Percentiles rank a stretch among this genome's conserved stretches.
These are phyloP conservation scores for Xanthoparmelia taractica DNA, from an alignment of 495 filamentous ascomycete species.

Conservation along the genomic window DNA sequence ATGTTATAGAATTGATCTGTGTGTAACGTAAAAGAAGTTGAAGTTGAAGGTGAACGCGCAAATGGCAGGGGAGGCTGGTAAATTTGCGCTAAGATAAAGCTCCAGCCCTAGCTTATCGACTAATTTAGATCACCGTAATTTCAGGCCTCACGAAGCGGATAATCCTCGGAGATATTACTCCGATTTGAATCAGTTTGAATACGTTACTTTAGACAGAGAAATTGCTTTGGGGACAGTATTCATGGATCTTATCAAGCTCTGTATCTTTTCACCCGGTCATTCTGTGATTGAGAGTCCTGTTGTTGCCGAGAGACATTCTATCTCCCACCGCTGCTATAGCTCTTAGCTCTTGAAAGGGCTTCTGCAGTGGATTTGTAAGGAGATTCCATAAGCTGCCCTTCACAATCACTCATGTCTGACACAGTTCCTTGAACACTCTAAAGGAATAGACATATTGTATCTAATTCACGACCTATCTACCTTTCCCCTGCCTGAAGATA, in stretches of 20 bases:
- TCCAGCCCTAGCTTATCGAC: not conserved
- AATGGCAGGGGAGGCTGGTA: not conserved
- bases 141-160: too few species aligned
- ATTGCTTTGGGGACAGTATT: too few species aligned
- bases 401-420: not conserved
- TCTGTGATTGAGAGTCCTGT: not conserved
- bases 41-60: not conserved
- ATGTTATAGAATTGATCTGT: not conserved
- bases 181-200: too few species aligned
- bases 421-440: not conserved
- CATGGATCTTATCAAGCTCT: too few species aligned
- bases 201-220: too few species aligned
- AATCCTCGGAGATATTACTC: too few species aligned
- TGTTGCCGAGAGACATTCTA: too few species aligned
- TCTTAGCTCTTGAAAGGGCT: not conserved
- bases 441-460: not conserved
- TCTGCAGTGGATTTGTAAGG: not conserved
- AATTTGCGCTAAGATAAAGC: conserved; percentile 7
- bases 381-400: not conserved
- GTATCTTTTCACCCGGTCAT: not conserved
- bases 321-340: not conserved
- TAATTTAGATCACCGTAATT: too few species aligned
- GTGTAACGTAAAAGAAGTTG: too few species aligned
- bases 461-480: not conserved
- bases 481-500: not conserved